A percentile compares a stretch with the other conserved stretches of the same genome.
Conservation (phyloP, 495 filamentous ascomycete species). For the Cercophora scortea region DNA sequence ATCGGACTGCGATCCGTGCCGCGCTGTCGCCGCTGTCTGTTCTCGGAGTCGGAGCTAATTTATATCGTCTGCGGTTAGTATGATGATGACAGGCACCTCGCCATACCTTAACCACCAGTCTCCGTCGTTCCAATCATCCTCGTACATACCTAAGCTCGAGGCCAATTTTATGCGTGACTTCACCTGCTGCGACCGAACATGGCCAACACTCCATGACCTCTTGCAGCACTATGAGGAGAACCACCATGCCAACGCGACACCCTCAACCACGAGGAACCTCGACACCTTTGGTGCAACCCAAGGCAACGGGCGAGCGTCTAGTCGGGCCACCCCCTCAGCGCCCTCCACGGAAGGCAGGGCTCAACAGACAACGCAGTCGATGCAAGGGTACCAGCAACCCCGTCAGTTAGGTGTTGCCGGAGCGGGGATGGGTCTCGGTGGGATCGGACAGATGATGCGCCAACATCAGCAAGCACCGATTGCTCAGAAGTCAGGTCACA, state of each 20-base stretch:
- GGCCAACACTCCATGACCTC: conserved; percentile 88
- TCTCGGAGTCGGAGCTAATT: conserved; percentile 11
- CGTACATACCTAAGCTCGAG: conserved; percentile 94
- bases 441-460: conserved; percentile 40
- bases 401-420: conserved; percentile 22
- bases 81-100: conserved; percentile 94
- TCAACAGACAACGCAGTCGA: conserved; percentile 17
- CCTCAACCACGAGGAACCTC: conserved; percentile 19
- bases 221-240: conserved; percentile 94
- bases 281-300: conserved; percentile 15
- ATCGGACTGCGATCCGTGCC: conserved; percentile 10
- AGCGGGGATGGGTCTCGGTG: conserved; percentile 26
- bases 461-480: conserved; percentile 26
- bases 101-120: conserved; percentile 78
- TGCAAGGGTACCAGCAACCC: conserved; percentile 31
- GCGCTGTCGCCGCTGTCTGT: background rate
- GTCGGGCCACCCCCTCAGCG: conserved; percentile 18
- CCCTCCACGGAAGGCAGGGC: conserved; percentile 8
- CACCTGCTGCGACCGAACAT: conserved; percentile 78
- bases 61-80: conserved; percentile 44
- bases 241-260: conserved; percentile 49
- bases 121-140: conserved; percentile 93
- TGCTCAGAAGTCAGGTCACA: conserved; percentile 20
- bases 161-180: conserved; percentile 97
- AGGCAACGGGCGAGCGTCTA: conserved; percentile 12